phyloP scores from a whole-genome alignment of 805 yeast species.

The Monosporozyma unispora region DNA sequence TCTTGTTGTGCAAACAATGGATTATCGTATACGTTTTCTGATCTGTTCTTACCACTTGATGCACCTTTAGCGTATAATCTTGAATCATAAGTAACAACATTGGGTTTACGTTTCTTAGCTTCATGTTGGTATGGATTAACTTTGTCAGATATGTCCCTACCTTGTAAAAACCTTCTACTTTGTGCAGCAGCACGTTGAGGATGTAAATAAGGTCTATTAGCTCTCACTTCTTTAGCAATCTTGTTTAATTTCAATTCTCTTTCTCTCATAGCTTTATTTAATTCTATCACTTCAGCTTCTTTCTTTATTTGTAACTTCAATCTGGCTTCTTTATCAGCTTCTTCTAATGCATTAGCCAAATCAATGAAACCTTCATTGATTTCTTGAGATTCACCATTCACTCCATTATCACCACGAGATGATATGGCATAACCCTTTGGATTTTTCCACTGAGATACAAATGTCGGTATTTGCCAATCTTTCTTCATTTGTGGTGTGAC shows the following conservation, averaged over 20 bases:
- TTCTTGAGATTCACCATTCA: slow-evolving; percentile 36
- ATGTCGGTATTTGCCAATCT: slow-evolving; percentile 83
- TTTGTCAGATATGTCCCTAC: slow-evolving; percentile 46
- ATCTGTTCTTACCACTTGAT: slow-evolving; percentile 26
- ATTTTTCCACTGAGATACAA: slow-evolving; percentile 92
- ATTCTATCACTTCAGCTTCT: slow-evolving; percentile 39
- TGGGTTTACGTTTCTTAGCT: slow-evolving; percentile 26
- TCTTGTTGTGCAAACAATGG: slow-evolving; percentile 52
- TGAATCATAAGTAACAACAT: slow-evolving; percentile 46
- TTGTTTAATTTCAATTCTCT: slow-evolving; percentile 36
- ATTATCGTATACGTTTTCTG: slow-evolving; percentile 47
- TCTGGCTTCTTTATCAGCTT: slow-evolving; percentile 55
- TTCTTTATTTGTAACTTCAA: slow-evolving; percentile 46
- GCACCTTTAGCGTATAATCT: slow-evolving; percentile 44
- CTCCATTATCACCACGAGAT: slow-evolving; percentile 58
- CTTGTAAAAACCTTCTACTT: neutral
- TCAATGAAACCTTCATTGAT: slow-evolving; percentile 51
- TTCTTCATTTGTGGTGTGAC: slow-evolving; percentile 48
- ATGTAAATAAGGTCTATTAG: neutral
- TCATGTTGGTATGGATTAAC: slow-evolving; percentile 38
- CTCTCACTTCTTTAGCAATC: slow-evolving; percentile 37
- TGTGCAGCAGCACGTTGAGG: neutral
- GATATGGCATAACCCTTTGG: slow-evolving; percentile 81
- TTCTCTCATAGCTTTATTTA: slow-evolving; percentile 26
- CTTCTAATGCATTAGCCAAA: slow-evolving; percentile 62